Base-by-base conservation (phyloP, 495 filamentous ascomycete species). In the Lasiosphaeriaceae sp. region DNA sequence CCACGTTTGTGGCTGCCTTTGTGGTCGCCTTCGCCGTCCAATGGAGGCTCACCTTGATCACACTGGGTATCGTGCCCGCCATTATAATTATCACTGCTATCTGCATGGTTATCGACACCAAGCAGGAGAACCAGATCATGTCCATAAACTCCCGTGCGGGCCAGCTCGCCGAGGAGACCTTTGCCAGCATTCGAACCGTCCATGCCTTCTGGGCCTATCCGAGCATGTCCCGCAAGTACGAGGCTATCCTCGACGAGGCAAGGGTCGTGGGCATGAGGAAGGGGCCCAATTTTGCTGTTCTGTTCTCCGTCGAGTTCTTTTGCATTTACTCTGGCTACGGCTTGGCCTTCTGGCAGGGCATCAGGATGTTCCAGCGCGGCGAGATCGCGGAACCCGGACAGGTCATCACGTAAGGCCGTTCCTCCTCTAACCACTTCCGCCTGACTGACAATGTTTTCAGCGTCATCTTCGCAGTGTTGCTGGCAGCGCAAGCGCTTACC, bases 141-240 rank as follows among this genome's bases (percentile, higher is more conserved):
- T 54, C 16, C 26, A 68, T 69, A 17, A 65, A 75, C 60, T 69
- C 71, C 0, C 76, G 81, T 55, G 80, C 83, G 1, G 77, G 77
- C 0, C 74, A 77, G n/a, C 60, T 86, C 7, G 83, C 83, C 7
- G 80, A 76, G 57, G 83, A 84, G 58, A 72, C 74, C 0, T 71
- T 83, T 57, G 69, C 72, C 2, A 76, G 75, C 37, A 73, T 83
- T 12, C 69, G 81, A 19, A 85, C 83, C 56, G 77, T 85, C n/a
- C 73, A 79, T 39, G 85, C 84, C 11, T 86, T 83, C 58, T 82
- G 83, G 45, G 84, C 83, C 2, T 78, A 84, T 59, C 63, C 68
- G 23, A 76, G 75, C 46, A 62, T 85, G 26, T 62, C 76, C 0
- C 68, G 60, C 12, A 75, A 76, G 20, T 85, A 85, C 61, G 57